phyloP scores from a whole-genome alignment of 2,329 filamentous ascomycete genomes.

The Trichophyton schoenleinii region DNA sequence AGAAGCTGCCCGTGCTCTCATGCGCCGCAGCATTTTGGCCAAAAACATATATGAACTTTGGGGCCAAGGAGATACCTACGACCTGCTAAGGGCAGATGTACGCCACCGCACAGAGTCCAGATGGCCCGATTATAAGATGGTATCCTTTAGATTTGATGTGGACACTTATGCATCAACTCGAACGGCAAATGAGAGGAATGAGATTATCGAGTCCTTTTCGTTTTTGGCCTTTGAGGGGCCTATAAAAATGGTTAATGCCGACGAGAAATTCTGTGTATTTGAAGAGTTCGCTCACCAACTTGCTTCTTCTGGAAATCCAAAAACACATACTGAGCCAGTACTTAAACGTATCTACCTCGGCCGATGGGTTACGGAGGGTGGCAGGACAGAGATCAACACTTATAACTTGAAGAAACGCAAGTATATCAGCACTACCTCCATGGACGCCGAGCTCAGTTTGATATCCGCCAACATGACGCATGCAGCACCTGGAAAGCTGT shows the following conservation, averaged over 20 bases:
- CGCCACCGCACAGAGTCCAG: constrained; percentile 44
- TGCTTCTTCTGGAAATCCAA: constrained; percentile 5
- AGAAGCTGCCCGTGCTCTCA: constrained; percentile 51
- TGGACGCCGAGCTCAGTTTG: constrained; percentile 89
- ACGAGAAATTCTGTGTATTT: constrained; percentile 65
- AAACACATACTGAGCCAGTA: constrained; percentile 27
- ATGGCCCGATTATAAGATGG: constrained; percentile 53
- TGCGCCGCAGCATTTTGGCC: constrained; percentile 65
- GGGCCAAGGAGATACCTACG: constrained; percentile 58
- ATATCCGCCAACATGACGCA: constrained; percentile 84
- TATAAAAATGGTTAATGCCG: constrained; percentile 62
- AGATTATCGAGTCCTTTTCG: constrained; percentile 67
- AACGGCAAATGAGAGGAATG: constrained; percentile 48
- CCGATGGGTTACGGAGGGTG: constrained; percentile 54
- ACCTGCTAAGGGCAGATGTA: constrained; percentile 55
- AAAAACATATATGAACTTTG: constrained; percentile 83
- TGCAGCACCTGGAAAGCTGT: constrained; percentile 67
- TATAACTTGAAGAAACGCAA: constrained; percentile 86
- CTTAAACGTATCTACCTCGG: constrained; percentile 59
- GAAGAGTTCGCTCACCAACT: constrained; percentile 57
- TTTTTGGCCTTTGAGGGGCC: constrained; percentile 68
- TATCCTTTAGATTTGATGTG: constrained; percentile 71
- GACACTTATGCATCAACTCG: constrained; percentile 72
- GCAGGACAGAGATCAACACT: constrained; percentile 53
- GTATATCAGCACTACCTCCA: constrained; percentile 92